Evolutionary conservation across 2,329 filamentous ascomycete species (phyloP).

Genomic region (Penicillium sp.): DNA sequence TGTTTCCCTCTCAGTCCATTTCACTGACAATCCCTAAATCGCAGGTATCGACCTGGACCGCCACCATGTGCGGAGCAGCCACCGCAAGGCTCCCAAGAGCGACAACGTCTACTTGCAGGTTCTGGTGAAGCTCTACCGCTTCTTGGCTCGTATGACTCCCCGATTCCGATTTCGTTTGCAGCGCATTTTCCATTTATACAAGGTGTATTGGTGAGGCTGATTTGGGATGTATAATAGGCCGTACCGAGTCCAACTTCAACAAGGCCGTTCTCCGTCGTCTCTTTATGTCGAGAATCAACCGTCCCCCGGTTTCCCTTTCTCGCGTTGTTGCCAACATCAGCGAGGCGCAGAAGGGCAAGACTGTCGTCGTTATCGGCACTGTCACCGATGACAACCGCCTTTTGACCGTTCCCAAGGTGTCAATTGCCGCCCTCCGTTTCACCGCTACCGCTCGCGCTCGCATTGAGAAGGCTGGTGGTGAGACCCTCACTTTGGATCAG

Average conservation of each 20-base stretch:
- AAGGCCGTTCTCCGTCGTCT: constrained; percentile 96
- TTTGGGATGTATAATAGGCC: constrained; percentile 57
- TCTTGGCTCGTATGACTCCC: constrained; percentile 72
- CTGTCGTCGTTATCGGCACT: constrained; percentile 88
- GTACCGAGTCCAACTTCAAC: constrained; percentile 98
- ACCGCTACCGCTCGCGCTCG: constrained; percentile 93
- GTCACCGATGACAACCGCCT: constrained; percentile 98
- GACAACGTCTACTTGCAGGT: constrained; percentile 97
- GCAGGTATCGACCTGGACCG: constrained; percentile 58
- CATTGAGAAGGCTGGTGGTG: constrained; percentile 89
- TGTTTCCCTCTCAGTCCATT: not conserved
- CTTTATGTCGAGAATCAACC: constrained; percentile 99
- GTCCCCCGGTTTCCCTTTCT: constrained; percentile 89
- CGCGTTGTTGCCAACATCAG: constrained; percentile 71
- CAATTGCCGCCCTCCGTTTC: constrained; percentile 91
- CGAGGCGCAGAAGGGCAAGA: constrained; percentile 66
- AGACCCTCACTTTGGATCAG: constrained; percentile 94
- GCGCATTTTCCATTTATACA: not conserved
- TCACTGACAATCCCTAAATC: constrained; percentile 19
- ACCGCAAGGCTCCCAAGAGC: constrained; percentile 95
- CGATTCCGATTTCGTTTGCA: constrained; percentile 12
- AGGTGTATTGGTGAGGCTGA: constrained; percentile 19
- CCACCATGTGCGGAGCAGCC: constrained; percentile 64
- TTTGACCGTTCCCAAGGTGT: constrained; percentile 85
- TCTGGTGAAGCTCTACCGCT: constrained; percentile 97